Base-by-base conservation (phyloP, 352 stramenopile species). In the Aphanomyces euteiches region DNA sequence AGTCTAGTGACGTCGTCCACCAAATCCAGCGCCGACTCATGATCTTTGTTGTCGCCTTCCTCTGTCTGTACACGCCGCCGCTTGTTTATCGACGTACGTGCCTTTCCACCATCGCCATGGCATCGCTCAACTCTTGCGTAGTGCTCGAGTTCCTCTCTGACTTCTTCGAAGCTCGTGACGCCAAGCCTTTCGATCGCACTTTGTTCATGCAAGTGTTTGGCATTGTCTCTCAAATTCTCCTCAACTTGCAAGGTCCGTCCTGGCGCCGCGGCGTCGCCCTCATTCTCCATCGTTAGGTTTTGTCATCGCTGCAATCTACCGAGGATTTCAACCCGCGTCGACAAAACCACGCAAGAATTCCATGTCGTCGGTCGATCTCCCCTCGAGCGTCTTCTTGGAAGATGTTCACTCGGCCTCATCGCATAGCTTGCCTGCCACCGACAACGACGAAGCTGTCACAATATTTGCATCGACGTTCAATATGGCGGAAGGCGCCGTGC, bases 401-500 rank as follows among this genome's bases (percentile, higher is more conserved):
- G 64, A 70, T 15, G 40, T 36, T n/a, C 38, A 19, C 73, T 73
- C 75, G 8, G 78, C 87, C 67, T 74, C 78, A 12, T 77, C 69
- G 8, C 74, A 74, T 17, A 71, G 74, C 61, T 85, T 82, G 66
- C 82, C 84, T 2, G 43, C 10, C 43, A 12, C 75, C 79, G 15
- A 75, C 80, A 82, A 60, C 80, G 78, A 37, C 56, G 15, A 69
- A 8, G 37, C n/a, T 40, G 38, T 48, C 17, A 57, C 41, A 28
- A 68, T 73, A 40, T 73, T 68, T 60, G 43, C 67, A 15, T 64
- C 36, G 7, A 69, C 56, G 37, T 73, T 73, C 59, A 67, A 69
- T 57, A 56, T 60, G 38, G 56, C 38, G 4, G 56, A 67, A 45
- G 56, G 56, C 13, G 48, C 36, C 19, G 67, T 73, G 40, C 60